Evolutionary conservation across 345 rosid genomes (phyloP).

Genomic region (Gossypium australe): DNA sequence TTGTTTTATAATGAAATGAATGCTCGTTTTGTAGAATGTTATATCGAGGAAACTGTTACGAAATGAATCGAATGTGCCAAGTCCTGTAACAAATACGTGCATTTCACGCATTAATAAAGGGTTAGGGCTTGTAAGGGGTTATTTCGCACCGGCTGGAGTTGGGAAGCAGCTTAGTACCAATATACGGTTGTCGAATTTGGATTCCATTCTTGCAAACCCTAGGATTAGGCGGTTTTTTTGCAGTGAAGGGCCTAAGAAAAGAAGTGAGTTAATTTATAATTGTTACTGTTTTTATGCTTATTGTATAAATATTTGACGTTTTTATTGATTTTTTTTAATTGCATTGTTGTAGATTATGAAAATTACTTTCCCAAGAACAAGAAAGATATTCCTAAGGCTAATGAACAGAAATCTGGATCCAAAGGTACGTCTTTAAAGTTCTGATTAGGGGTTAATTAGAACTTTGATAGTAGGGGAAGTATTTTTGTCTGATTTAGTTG

Average conservation of each 20-base stretch:
- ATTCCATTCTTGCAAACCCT: conserved; percentile 30
- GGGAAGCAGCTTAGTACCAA: conserved; percentile 27
- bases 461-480: neutral
- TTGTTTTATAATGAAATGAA: neutral
- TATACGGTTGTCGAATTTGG: conserved; percentile 19
- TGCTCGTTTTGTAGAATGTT: conserved; percentile 18
- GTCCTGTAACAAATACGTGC: conserved; percentile 4
- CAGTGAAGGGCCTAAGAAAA: conserved; percentile 30
- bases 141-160: conserved; percentile 24
- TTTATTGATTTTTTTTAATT: neutral
- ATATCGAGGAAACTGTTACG: conserved; percentile 7
- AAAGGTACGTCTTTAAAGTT: conserved; percentile 23
- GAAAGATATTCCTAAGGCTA: conserved; percentile 33
- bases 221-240: conserved; percentile 30
- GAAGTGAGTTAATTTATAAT: conserved; percentile 24
- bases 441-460: neutral
- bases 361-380: conserved; percentile 38
- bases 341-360: conserved; percentile 28
- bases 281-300: neutral
- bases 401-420: conserved; percentile 22
- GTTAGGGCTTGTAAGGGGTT: conserved; percentile 27
- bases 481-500: neutral
- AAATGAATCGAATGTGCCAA: neutral
- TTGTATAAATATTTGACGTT: neutral
- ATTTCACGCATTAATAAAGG: conserved; percentile 21